A percentile compares a stretch with the other conserved stretches of the same genome.
Conservation (phyloP, 768 basidiomycete species). For the Mycena alexandri region DNA sequence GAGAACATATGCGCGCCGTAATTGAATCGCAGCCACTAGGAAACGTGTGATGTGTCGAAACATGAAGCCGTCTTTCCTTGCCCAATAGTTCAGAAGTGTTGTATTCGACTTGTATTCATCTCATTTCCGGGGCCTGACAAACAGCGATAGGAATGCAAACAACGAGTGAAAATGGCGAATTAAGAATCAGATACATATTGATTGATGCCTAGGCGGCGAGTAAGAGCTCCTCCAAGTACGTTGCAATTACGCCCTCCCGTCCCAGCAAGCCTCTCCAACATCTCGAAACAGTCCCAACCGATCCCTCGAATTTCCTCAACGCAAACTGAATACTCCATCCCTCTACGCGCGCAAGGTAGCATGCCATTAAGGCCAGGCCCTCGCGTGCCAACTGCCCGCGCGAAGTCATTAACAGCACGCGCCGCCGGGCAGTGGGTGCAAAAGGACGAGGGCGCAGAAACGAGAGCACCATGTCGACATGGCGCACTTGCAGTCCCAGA, state of each 20-base stretch:
- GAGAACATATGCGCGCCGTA: too few relatives aligned
- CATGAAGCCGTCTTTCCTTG: too few relatives aligned
- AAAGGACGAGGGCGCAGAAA: slow-evolving; percentile 36
- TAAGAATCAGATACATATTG: too few relatives aligned
- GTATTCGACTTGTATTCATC: too few relatives aligned
- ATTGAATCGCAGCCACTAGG: too few relatives aligned
- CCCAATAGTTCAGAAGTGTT: too few relatives aligned
- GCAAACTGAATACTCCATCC: slow-evolving; percentile 1
- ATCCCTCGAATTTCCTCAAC: slow-evolving; percentile 25
- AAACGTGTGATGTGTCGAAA: too few relatives aligned
- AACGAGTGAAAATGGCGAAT: too few relatives aligned
- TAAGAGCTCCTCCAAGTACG: slow-evolving; percentile 21
- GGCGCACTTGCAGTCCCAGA: slow-evolving; percentile 17
- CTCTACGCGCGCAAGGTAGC: slow-evolving; percentile 25
- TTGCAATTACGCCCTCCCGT: slow-evolving; percentile 7
- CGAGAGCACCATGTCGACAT: slow-evolving; percentile 18
- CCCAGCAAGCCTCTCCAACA: slow-evolving; percentile 22
- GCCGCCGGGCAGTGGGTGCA: slow-evolving; percentile 15
- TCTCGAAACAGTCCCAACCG: slow-evolving; percentile 16
- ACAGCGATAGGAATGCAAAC: too few relatives aligned
- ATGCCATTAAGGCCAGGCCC: slow-evolving; percentile 27
- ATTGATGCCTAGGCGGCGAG: too few relatives aligned
- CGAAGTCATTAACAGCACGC: slow-evolving; percentile 26
- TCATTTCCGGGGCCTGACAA: too few relatives aligned
- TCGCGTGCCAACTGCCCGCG: slow-evolving; percentile 24